phyloP scores from a whole-genome alignment of 495 filamentous ascomycete species.

The Aspergillus carlsbadensis region DNA sequence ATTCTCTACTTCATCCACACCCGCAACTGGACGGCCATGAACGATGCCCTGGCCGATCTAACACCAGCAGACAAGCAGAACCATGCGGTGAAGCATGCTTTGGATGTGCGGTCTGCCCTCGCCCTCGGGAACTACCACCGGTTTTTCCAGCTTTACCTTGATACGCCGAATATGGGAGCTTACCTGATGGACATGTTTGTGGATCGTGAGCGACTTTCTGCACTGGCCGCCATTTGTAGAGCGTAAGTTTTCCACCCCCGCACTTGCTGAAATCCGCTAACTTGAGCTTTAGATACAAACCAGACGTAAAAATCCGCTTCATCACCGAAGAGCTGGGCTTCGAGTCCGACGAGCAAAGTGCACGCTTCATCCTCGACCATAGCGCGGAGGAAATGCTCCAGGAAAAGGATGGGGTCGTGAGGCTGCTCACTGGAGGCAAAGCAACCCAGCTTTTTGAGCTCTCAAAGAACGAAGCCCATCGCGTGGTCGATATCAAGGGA shows the following conservation, averaged over 20 bases:
- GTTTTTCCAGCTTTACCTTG: slow-evolving; percentile 92
- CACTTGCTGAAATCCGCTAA: neutral
- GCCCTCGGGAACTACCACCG: slow-evolving; percentile 95
- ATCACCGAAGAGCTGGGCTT: slow-evolving; percentile 95
- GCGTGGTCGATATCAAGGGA: slow-evolving; percentile 92
- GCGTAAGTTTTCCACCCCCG: slow-evolving; percentile 63
- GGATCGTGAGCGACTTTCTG: slow-evolving; percentile 85
- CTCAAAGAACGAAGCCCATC: slow-evolving; percentile 68
- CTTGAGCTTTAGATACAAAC: slow-evolving; percentile 69
- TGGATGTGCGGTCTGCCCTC: slow-evolving; percentile 86
- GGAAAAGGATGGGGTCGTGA: slow-evolving; percentile 69
- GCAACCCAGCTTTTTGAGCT: slow-evolving; percentile 70
- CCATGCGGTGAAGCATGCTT: slow-evolving; percentile 80
- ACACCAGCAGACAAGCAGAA: slow-evolving; percentile 90
- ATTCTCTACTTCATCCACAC: slow-evolving; percentile 99
- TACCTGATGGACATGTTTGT: slow-evolving; percentile 99
- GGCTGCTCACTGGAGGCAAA: slow-evolving; percentile 69
- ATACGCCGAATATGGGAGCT: slow-evolving; percentile 94
- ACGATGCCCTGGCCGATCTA: slow-evolving; percentile 96
- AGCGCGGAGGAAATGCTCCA: slow-evolving; percentile 72
- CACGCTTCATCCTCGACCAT: slow-evolving; percentile 81
- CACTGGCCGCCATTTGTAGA: slow-evolving; percentile 87
- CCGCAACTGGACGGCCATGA: slow-evolving; percentile 96
- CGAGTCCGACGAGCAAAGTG: slow-evolving; percentile 85
- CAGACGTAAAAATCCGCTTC: slow-evolving; percentile 83